Evolutionary conservation across 306 rosid genomes (phyloP), one percentile per base, ranked within the genome.

Genomic region (Oxytropis ochrocephala): DNA sequence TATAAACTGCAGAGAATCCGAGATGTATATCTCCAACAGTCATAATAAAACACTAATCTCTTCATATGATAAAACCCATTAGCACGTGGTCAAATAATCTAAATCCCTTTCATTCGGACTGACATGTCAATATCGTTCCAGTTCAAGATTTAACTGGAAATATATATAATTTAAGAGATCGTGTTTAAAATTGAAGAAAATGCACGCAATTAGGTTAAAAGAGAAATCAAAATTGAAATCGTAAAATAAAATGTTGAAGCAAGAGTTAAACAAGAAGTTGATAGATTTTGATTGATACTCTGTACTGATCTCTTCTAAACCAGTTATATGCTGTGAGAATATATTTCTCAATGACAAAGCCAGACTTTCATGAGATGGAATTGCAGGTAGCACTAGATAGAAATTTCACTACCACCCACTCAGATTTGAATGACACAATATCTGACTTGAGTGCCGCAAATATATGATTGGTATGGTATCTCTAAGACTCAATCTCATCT

Each of bases 401-500:
- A 38, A 50, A 58, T 12, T 77, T 11, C 36, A 63, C 18, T 12
- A 72, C n/a, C 36, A 63, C 29, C 9, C 48, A 58, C 53, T 33
- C 55, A 61, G 41, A 59, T 36, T n/a, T 9, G 51, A 59, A 50
- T 42, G 58, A 57, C 35, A 32, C 9, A 4, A 8, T 13, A 47
- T n/a, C 64, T 35, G 50, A 67, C 18, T 61, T 29, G 46, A 36
- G 36, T 10, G 18, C 64, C 78, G 58, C 59, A 46, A 29, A 67
- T 16, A 29, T 19, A 24, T 5, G 18, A 61, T 16, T 18, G 47
- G 75, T 30, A 12, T 72, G 79, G 49, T 41, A 16, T 42, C 73
- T 69, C 42, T 16, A 16, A 29, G 49, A 44, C 36, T 67, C 48
- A 19, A 44, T 63, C 60, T 93, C 91, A 83, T 85, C 91, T 81